A percentile compares a stretch with the other conserved stretches of the same genome.
These are phyloP conservation scores for Aspergillus wentii DNA, from an alignment of 495 filamentous ascomycete genomes.

Conservation along the genomic window DNA sequence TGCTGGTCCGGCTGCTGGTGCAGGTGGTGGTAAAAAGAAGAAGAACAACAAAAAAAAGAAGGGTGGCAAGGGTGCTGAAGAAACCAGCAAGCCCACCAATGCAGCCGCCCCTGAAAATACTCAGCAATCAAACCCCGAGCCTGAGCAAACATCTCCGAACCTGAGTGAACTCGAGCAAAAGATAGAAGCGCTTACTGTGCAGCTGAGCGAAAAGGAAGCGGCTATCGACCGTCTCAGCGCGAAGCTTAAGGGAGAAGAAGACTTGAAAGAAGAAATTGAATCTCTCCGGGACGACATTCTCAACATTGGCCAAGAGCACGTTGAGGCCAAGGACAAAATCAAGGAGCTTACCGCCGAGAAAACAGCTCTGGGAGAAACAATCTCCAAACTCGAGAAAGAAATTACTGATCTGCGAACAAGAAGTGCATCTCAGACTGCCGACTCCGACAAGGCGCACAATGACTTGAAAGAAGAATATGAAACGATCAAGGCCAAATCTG, in stretches of 20 bases:
- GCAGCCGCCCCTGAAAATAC: constrained; percentile 11
- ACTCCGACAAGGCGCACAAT: constrained; percentile 50
- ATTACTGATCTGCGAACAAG: constrained; percentile 54
- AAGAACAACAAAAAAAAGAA: constrained; percentile 94
- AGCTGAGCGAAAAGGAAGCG: constrained; percentile 65
- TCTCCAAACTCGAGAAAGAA: constrained; percentile 61
- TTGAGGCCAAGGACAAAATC: constrained; percentile 74
- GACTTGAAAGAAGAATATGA: constrained; percentile 68
- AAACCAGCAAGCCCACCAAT: constrained; percentile 30
- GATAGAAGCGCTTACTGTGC: constrained; percentile 51
- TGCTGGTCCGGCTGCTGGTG: constrained; percentile 11
- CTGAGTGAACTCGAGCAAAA: constrained; percentile 45
- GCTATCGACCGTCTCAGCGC: constrained; percentile 61
- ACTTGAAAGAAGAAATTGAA: constrained; percentile 81
- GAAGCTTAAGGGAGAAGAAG: constrained; percentile 72
- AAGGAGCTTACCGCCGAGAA: constrained; percentile 63
- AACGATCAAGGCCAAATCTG: constrained; percentile 62
- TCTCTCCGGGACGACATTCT: constrained; percentile 72
- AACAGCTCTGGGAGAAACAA: constrained; percentile 53
- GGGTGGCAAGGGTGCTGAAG: constrained; percentile 50
- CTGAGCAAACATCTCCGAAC: constrained; percentile 17
- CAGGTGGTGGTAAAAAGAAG: constrained; percentile 51
- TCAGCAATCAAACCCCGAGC: constrained; percentile 14
- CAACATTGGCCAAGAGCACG: constrained; percentile 71
- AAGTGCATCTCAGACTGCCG: constrained; percentile 40